Base-by-base conservation (phyloP, 345 rosid genomes). In the Geranium brycei region DNA sequence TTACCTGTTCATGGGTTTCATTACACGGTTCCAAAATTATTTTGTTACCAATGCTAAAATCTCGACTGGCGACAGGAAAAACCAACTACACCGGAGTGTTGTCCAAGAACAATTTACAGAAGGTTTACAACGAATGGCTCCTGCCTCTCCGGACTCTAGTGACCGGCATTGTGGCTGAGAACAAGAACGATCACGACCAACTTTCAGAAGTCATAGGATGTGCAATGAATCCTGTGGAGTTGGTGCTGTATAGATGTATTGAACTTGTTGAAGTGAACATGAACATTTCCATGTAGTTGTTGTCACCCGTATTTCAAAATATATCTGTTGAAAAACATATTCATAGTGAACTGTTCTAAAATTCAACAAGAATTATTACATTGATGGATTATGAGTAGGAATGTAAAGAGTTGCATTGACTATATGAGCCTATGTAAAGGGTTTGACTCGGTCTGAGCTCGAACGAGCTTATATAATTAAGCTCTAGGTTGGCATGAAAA, bases 211-310 rank as follows among this genome's bases (percentile, higher is more conserved):
- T 75, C 28, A 4, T 69, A n/a, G 41, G 68, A 13, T 76, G 85
- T 58, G 66, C 81, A 62, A 75, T 90, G 35, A 83, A 85, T 75
- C 91, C 87, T 8, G 66, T 90, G 17, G 91, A 85, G 73, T 11
- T 83, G 38, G 97, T 90, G 67, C 70, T 93, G 35, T 82, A 85
- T 64, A 85, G 87, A 12, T 93, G 99, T 72, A 86, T 90, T 18
- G 97, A 88, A 70, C 97, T 93, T 51, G 87, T 88, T 3, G 97
- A 90, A 77, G 90, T 80, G 64, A 85, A 64, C 63, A 41, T 89
- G 74, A 77, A 77, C 63, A 59, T 57, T 58, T 47, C 53, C 53
- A 47, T 13, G 11, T 47, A 47, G 53, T 47, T 47, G 14, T 13
- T 47, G 53, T 13, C 53, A 47, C 53, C 14, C 2, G 28, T 23